Conservation (phyloP, 306 rosid species). For the Mimosa pudica region DNA sequence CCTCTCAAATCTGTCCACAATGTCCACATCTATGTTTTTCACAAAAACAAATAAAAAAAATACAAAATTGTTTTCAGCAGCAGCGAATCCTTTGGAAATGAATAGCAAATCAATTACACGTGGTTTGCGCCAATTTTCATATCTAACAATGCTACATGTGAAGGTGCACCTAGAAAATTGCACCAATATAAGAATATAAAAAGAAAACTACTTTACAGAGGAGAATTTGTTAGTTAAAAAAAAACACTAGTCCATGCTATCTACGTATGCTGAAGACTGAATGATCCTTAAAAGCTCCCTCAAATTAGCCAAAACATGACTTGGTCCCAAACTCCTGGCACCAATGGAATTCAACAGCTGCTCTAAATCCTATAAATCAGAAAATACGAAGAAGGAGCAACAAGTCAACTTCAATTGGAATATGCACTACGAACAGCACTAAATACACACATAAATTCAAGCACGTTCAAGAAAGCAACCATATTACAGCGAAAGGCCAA, state of each 20-base stretch:
- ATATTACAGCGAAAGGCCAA: constrained; percentile 4
- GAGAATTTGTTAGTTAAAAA: constrained; percentile 34
- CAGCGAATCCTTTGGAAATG: constrained; percentile 28
- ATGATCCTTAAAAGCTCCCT: constrained; percentile 87
- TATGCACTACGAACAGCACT: constrained; percentile 9
- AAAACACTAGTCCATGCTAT: constrained; percentile 44
- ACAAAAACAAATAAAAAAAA: background rate
- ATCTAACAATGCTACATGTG: constrained; percentile 42
- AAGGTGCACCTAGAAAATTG: constrained; percentile 78
- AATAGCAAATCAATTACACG: constrained; percentile 34
- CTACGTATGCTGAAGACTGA: constrained; percentile 72
- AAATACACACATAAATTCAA: background rate
- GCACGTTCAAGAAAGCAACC: constrained; percentile 5
- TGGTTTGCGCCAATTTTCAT: constrained; percentile 32
- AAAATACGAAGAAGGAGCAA: constrained; percentile 10
- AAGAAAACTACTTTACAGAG: constrained; percentile 58
- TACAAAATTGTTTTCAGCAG: background rate
- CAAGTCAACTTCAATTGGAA: constrained; percentile 28
- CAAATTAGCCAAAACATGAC: constrained; percentile 85
- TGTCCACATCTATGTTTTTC: no score
- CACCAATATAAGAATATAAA: constrained; percentile 69
- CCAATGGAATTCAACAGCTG: constrained; percentile 93
- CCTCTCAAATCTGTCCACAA: no score
- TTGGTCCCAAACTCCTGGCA: constrained; percentile 86
- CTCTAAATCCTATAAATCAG: constrained; percentile 78